Conservation (phyloP, 1,284 basidiomycete species). For the Ceratobasidium sp. region DNA sequence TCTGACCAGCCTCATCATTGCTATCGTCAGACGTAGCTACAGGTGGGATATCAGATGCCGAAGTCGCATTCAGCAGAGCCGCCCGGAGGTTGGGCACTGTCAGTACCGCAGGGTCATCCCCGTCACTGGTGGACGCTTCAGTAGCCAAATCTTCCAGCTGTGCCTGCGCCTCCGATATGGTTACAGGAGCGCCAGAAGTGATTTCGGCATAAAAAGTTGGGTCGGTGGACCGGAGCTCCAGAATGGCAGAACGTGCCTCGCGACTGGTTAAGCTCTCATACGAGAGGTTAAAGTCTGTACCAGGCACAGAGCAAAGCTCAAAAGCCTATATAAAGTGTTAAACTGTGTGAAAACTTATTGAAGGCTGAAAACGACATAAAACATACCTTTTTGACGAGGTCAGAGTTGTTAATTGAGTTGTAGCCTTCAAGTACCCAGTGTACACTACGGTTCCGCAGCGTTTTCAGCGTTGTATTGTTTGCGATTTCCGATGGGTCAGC, state of each 20-base stretch:
- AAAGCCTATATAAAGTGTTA: slow-evolving; percentile 44
- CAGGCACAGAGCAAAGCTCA: slow-evolving; percentile 27
- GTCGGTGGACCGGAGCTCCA: background rate
- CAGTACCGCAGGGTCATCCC: too few relatives aligned
- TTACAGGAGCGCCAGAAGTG: background rate
- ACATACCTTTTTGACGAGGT: slow-evolving; percentile 37
- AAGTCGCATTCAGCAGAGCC: too few relatives aligned
- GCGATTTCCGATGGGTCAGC: slow-evolving; percentile 43
- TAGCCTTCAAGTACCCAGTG: slow-evolving; percentile 17
- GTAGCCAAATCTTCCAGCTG: background rate
- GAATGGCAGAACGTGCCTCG: slow-evolving; percentile 21
- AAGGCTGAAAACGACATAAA: background rate
- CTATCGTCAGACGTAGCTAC: too few relatives aligned
- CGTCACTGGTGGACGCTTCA: too few relatives aligned
- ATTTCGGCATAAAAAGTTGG: background rate
- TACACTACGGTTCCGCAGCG: slow-evolving; percentile 22
- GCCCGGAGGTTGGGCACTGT: too few relatives aligned
- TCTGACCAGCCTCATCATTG: too few relatives aligned
- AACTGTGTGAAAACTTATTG: background rate
- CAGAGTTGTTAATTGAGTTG: slow-evolving; percentile 30
- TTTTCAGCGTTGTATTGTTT: slow-evolving; percentile 10
- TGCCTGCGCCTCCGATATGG: background rate
- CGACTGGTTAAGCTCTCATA: slow-evolving; percentile 44
- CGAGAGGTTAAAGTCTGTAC: slow-evolving; percentile 46
- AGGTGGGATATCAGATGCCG: too few relatives aligned